Evolutionary conservation across 2,329 filamentous ascomycete genomes (phyloP), one percentile per base, ranked within the genome.

Genomic region (Fusarium gaditjirri): DNA sequence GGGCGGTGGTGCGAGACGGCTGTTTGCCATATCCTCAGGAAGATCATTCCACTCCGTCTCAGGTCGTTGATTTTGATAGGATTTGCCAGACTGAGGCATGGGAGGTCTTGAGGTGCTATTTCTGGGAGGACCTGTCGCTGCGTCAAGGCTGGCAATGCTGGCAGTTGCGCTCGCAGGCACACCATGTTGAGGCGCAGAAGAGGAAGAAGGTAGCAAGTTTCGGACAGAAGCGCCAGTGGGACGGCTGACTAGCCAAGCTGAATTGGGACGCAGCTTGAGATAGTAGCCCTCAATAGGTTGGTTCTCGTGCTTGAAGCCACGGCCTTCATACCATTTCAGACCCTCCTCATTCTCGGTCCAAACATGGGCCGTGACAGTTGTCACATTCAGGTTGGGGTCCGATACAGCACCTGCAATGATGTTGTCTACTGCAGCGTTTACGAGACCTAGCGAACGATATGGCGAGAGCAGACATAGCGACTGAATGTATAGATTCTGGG

Each of bases 301-400:
- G 19, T 82, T 84, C 53, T 85, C 83, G 55, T 83, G 82, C 64
- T 77, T 75, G 77, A 92, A 92, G 6, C 89, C 88, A 14, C 88
- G 84, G 29, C 84, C 83, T 36, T 82, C 76, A 80, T 92, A 92
- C 90, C 90, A 92, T 63, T 83, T 83, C 68, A 92, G 80, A 1
- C 86, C 90, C 25, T 91, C 90, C 5, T 86, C 84, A 77, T 91
- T 92, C 65, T 89, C 86, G 16, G 90, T 90, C 90, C 90, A 92
- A 21, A 92, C 90, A 78, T 92, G 90, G 8, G 90, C 90, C 71
- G 89, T 91, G 21, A 91, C 82, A 46, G 83, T 75, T 39, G 73
- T 74, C 38, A 85, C 83, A 56, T 84, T 76, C 69, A 84, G 78
- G 21, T 70, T 80, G 8, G 81, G 81, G 16, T 80, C 79, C 17